Conservation (phyloP, 805 yeast species). For the Candida xiaguanensis region DNA sequence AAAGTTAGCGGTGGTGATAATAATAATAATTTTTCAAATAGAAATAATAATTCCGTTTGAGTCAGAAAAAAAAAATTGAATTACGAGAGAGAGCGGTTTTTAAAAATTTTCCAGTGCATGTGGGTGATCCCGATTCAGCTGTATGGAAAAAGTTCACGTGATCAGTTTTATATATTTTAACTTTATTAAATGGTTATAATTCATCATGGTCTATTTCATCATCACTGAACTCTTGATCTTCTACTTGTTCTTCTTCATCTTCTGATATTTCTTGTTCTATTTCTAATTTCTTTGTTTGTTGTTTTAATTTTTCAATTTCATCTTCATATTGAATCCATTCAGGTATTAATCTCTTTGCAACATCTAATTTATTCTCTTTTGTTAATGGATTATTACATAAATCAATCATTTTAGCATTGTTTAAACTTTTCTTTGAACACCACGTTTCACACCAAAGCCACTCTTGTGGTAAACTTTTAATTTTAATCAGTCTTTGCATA, state of each 20-base stretch:
- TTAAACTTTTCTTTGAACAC: constrained; percentile 66
- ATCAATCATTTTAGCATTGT: constrained; percentile 73
- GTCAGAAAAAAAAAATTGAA: not conserved
- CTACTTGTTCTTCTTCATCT: not conserved
- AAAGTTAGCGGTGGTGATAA: too few relatives aligned
- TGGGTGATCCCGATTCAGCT: constrained; percentile 1
- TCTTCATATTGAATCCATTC: constrained; percentile 73
- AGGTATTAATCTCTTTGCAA: constrained; percentile 72
- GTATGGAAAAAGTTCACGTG: constrained; percentile 1
- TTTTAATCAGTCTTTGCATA: constrained; percentile 63
- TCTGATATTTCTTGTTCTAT: not conserved
- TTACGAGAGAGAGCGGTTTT: constrained; percentile 1
- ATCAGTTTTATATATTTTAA: not conserved
- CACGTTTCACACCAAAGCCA: constrained; percentile 96
- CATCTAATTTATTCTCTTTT: constrained; percentile 70
- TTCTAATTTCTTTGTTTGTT: not conserved
- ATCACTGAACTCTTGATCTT: too few relatives aligned
- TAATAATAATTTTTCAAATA: not conserved
- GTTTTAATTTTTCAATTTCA: constrained; percentile 38
- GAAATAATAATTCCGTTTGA: not conserved
- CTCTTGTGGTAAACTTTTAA: constrained; percentile 70
- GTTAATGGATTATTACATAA: constrained; percentile 82
- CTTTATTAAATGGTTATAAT: constrained; percentile 3
- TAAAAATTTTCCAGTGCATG: not conserved
- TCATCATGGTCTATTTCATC: constrained; percentile 10